Evolutionary conservation across 2,329 filamentous ascomycete genomes (phyloP).

Genomic region (Colletotrichum euphorbiae): DNA sequence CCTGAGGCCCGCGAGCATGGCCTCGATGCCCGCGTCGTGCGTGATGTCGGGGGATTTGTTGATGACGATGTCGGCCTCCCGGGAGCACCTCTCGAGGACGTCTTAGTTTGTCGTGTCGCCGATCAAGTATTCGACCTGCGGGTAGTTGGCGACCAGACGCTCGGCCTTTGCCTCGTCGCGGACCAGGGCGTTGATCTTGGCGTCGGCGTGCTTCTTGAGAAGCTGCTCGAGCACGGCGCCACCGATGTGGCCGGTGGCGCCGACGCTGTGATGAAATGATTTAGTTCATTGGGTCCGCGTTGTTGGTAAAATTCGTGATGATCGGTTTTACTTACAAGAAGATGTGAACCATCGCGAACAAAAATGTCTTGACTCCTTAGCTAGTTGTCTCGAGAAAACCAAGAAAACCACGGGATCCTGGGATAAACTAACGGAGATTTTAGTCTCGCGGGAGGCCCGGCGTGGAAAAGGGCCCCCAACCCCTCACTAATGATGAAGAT

Average conservation of each 20-base stretch:
- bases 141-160: conserved; percentile 13
- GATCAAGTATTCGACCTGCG: neutral
- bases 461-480: neutral
- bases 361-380: neutral
- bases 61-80: conserved; percentile 16
- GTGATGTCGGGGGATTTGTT: conserved; percentile 23
- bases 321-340: conserved; percentile 2
- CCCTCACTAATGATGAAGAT: conserved; percentile 21
- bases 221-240: conserved; percentile 12
- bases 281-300: neutral
- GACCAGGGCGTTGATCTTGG: conserved; percentile 12
- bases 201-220: conserved; percentile 7
- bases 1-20: conserved; percentile 20
- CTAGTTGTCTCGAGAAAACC: neutral
- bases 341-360: conserved; percentile 16
- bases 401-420: neutral
- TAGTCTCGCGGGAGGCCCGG: neutral
- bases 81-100: conserved; percentile 3
- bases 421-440: conserved; percentile 11
- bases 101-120: conserved; percentile 12
- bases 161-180: conserved; percentile 20
- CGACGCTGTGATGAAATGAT: neutral
- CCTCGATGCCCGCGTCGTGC: conserved; percentile 16
- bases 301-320: neutral
- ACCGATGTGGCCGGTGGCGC: conserved; percentile 22